Evolutionary conservation across 345 rosid species (phyloP), one percentile per base, ranked within the genome.

Genomic region (Acer negundo): DNA sequence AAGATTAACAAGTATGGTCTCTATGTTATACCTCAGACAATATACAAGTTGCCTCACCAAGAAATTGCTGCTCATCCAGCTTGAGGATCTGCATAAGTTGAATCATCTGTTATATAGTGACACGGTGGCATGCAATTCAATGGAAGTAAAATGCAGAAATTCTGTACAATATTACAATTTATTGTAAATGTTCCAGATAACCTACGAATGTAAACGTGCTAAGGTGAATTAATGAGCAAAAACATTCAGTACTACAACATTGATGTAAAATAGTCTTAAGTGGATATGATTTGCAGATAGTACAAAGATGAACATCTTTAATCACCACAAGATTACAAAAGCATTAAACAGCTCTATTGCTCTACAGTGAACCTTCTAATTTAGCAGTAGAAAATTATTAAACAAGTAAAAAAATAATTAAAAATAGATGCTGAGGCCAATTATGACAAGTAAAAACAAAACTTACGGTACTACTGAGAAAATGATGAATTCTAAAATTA

Each of bases 1-100:
- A 19, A 82, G 5, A 40, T 68, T 20, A 78, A 62, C 31, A 24
- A 20, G 40, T 71, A 73, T 42, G 49, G 42, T 46, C 40, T 72
- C 70, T 46, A 49, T 69, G 79, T 67, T 72, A 80, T 87, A 91
- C 95, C 95, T 91, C 82, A 26, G 93, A 87, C 62, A 91, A 83
- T 16, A 72, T 78, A 79, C 90, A 84, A 62, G 88, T 80, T 62
- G 92, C 92, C 83, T 91, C 93, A 62, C 93, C 95, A 68, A 91
- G 93, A 82, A 80, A 87, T 75, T 91, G 92, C 75, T 89, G 95
- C 79, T 91, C 93, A 4, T 88, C 95, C 78, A 91, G 84, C 88
- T 82, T 91, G 81, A 88, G 93, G 88, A 78, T 86, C 95, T 91
- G 89, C 80, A 82, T 35, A n/a, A 58, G 70, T 72, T 55, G 70